Base-by-base conservation (phyloP, 208 protist genomes). In the Acanthamoeba royreba region DNA sequence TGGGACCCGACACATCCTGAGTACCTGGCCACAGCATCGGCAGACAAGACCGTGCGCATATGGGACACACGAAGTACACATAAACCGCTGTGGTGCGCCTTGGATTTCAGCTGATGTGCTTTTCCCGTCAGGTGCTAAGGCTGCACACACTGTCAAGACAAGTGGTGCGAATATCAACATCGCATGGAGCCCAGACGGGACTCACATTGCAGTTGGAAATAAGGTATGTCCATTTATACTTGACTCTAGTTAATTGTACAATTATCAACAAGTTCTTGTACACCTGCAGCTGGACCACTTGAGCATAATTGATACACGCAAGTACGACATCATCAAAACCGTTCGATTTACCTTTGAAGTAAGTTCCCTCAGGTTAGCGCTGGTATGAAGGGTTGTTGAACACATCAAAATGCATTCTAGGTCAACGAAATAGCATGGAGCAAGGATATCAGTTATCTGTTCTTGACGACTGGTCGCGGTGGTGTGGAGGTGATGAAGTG, bases 131-230 rank as follows among this genome's bases (percentile, higher is more conserved):
- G 81, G 81, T 0, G 87, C 83, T 25, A 93, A 95, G 53, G 58
- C 40, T 25, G 55, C 52, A 3, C 55, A 94, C n/a, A 79, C 77
- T 11, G 89, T 96, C 40, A 79, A 93, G 49, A 96, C 95, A 40
- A 83, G 83, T 28, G 95, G 93, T 3, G 93, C 87, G 43, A 96
- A 96, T 77, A 95, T 96, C 90, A 96, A 96, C 92, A 95, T 96
- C 31, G 45, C 94, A 22, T 96, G 95, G 95, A 85, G 58, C 11
- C 95, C 95, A 1, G 90, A 96, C 52, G 93, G 90, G 69, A 92
- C 46, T 25, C 66, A 95, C 81, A 92, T 96, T 66, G 93, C 95
- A 1, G 95, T 96, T 19, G 95, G 92, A 40, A 90, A 96, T 52
- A 96, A 96, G 89, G 83, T 63, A 92, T 3, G 0, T 35, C 55